Conservation (phyloP, 208 protist genomes). For the Wallacemonas sp. region DNA sequence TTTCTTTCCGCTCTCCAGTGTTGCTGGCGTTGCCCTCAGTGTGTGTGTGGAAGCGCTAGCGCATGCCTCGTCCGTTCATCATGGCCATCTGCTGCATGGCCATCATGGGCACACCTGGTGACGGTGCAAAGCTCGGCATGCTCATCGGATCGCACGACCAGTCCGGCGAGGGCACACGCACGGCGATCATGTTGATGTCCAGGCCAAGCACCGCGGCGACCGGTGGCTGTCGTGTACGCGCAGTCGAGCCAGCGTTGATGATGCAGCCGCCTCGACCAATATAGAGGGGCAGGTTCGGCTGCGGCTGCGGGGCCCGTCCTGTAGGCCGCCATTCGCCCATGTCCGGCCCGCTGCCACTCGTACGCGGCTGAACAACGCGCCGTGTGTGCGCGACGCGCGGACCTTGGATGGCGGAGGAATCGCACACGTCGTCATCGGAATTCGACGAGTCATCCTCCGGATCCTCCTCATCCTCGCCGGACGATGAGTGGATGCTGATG, state of each 20-base stretch:
- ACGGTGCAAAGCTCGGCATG: no score
- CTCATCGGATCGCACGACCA: no score
- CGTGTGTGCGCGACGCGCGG: background rate
- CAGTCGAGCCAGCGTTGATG: background rate
- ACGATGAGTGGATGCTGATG: constrained; percentile 5
- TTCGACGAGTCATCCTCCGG: no score
- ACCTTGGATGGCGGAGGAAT: background rate
- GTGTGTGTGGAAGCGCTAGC: no score
- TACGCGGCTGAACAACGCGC: background rate
- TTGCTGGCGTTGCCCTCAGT: no score
- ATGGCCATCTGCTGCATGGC: no score
- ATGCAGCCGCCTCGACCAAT: constrained; percentile 11
- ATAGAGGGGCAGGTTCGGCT: constrained; percentile 8
- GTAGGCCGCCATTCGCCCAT: background rate
- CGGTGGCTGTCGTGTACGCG: constrained; percentile 2
- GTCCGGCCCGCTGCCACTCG: background rate
- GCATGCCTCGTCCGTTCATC: no score
- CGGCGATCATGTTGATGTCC: background rate
- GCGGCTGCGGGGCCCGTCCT: background rate
- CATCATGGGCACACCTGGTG: no score
- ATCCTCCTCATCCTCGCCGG: background rate
- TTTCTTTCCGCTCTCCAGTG: no score
- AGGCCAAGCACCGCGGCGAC: background rate
- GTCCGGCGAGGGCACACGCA: constrained; percentile 10
- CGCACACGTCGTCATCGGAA: background rate